These are phyloP conservation scores for Collybia mongolica DNA, from an alignment of 768 basidiomycete species.

Conservation along the genomic window DNA sequence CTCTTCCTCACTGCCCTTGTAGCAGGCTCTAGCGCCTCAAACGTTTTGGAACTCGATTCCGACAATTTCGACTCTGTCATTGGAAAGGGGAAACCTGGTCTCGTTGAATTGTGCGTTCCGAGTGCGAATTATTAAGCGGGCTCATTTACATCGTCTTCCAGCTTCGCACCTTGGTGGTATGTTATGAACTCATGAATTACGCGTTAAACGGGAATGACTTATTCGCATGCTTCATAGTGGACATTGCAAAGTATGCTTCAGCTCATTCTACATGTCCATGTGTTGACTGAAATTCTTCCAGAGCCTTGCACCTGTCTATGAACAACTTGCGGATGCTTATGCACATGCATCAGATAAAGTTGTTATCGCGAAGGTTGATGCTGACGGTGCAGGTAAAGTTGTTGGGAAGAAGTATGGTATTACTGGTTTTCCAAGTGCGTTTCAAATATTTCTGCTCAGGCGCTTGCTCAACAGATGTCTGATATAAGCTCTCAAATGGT, in stretches of 20 bases:
- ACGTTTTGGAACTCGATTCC: slow-evolving; percentile 78
- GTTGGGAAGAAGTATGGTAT: slow-evolving; percentile 79
- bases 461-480: slow-evolving; percentile 5
- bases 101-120: slow-evolving; percentile 84
- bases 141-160: slow-evolving; percentile 23
- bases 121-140: background rate
- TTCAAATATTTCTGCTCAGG: background rate
- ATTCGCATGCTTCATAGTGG: slow-evolving; percentile 46
- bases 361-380: slow-evolving; percentile 88
- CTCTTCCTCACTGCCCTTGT: slow-evolving; percentile 50
- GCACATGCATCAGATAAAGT: slow-evolving; percentile 78
- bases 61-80: slow-evolving; percentile 74
- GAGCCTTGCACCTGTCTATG: slow-evolving; percentile 88
- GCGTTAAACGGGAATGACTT: background rate
- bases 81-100: slow-evolving; percentile 78
- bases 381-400: slow-evolving; percentile 81
- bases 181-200: slow-evolving; percentile 14
- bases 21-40: slow-evolving; percentile 64
- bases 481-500: slow-evolving; percentile 84
- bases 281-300: slow-evolving; percentile 25
- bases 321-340: slow-evolving; percentile 89
- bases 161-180: slow-evolving; percentile 90
- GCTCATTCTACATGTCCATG: background rate
- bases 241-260: slow-evolving; percentile 75
- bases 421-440: slow-evolving; percentile 84